Evolutionary conservation across 441 rosid species (phyloP).

Genomic region (Populus trichocarpa): DNA sequence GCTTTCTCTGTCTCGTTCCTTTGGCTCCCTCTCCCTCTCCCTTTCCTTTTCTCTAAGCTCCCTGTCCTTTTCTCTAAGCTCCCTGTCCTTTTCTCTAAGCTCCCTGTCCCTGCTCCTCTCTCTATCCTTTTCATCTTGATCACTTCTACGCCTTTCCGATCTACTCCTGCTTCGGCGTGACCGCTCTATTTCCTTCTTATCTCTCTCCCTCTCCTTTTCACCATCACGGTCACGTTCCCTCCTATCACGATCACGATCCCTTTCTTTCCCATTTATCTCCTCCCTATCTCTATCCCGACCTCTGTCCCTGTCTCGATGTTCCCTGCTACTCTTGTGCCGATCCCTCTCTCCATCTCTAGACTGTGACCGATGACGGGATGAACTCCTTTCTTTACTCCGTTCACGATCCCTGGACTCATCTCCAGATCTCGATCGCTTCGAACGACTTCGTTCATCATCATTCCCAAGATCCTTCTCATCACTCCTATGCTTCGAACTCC

Average conservation of each 20-base stretch:
- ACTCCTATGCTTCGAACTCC: slow-evolving; percentile 56
- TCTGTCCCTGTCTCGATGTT: slow-evolving; percentile 49
- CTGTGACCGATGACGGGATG: slow-evolving; percentile 55
- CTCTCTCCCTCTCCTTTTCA: slow-evolving; percentile 37
- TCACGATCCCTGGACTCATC: slow-evolving; percentile 49
- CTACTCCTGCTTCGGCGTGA: slow-evolving; percentile 57
- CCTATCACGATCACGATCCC: slow-evolving; percentile 31
- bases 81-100: slow-evolving; percentile 37
- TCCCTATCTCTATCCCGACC: slow-evolving; percentile 45
- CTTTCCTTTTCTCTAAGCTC: slow-evolving; percentile 48
- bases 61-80: slow-evolving; percentile 27
- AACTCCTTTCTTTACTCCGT: slow-evolving; percentile 36
- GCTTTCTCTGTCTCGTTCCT: slow-evolving; percentile 70
- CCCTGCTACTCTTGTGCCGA: slow-evolving; percentile 42
- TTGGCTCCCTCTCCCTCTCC: slow-evolving; percentile 57
- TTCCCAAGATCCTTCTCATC: slow-evolving; percentile 35
- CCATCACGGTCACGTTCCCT: slow-evolving; percentile 36
- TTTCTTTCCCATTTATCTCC: slow-evolving; percentile 27
- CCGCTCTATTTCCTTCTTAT: slow-evolving; percentile 48
- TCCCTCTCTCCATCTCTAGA: slow-evolving; percentile 60
- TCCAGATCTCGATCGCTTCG: slow-evolving; percentile 52
- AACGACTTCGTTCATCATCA: slow-evolving; percentile 33
- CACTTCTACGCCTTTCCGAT: slow-evolving; percentile 58
- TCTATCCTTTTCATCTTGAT: slow-evolving; percentile 46
- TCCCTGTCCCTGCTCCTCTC: slow-evolving; percentile 57